A percentile compares a stretch with the other conserved stretches of the same genome.
These are phyloP conservation scores for Colletotrichum abscissum DNA, from an alignment of 2,329 filamentous ascomycete genomes.

Conservation along the genomic window DNA sequence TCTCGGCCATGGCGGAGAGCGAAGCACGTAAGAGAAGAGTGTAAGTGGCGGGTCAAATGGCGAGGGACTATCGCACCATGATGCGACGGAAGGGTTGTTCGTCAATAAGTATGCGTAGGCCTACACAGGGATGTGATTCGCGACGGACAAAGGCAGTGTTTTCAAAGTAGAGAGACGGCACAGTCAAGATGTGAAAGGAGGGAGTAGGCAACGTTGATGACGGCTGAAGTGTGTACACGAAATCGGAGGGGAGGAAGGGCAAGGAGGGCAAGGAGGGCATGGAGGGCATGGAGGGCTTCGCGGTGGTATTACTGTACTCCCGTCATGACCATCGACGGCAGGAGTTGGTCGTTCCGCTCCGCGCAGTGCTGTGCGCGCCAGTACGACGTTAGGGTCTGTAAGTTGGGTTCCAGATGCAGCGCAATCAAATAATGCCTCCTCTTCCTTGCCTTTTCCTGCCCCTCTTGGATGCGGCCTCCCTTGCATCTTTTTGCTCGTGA, in stretches of 20 bases:
- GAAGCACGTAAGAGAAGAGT: conserved; percentile 11
- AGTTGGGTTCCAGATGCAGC: conserved; percentile 5
- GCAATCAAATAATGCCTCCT: conserved; percentile 25
- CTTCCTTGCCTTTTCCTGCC: conserved; percentile 28
- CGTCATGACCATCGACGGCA: not conserved
- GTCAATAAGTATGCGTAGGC: not conserved
- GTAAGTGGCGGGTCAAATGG: not conserved
- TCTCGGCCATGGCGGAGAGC: conserved; percentile 59
- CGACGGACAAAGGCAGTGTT: not conserved
- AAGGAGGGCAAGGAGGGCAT: conserved; percentile 24
- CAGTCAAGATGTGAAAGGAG: not conserved
- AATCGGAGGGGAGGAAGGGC: conserved; percentile 9
- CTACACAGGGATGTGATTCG: not conserved
- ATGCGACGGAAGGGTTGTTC: conserved; percentile 5
- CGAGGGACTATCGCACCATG: conserved; percentile 17
- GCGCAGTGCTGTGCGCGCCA: not conserved
- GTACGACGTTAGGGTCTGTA: conserved; percentile 15
- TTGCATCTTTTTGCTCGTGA: conserved; percentile 27
- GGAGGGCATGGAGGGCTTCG: conserved; percentile 10
- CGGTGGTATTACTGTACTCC: not conserved
- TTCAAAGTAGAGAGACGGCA: not conserved
- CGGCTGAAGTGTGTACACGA: conserved; percentile 26
- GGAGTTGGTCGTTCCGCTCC: not conserved
- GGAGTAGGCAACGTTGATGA: conserved; percentile 31
- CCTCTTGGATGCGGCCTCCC: conserved; percentile 26